These are phyloP conservation scores for Aspergillus sp. DNA, from an alignment of 2,329 filamentous ascomycete species.

Conservation along the genomic window DNA sequence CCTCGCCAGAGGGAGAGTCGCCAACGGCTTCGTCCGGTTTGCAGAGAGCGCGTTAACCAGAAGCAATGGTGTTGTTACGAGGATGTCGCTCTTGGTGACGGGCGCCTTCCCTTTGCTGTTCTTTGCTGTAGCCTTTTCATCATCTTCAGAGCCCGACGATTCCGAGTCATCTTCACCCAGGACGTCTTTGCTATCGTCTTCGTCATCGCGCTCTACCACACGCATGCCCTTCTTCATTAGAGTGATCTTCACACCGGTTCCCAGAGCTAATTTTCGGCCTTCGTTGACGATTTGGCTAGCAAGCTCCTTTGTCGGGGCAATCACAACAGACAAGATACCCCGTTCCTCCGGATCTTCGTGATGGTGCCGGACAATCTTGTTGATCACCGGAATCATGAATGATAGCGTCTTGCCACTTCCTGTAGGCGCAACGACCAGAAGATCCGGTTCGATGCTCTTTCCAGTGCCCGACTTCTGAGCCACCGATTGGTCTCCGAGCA, in stretches of 20 bases:
- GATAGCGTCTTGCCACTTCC: conserved; percentile 96
- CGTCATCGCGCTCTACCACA: conserved; percentile 55
- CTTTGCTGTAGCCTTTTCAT: conserved; percentile 27
- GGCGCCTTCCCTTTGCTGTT: conserved; percentile 43
- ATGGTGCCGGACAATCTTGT: conserved; percentile 64
- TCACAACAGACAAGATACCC: conserved; percentile 68
- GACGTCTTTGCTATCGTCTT: conserved; percentile 41
- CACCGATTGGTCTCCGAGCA: conserved; percentile 59
- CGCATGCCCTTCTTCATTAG: conserved; percentile 85
- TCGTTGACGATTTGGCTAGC: conserved; percentile 81
- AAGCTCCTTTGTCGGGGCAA: conserved; percentile 80
- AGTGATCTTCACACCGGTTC: conserved; percentile 76
- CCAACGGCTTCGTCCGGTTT: conserved; percentile 45
- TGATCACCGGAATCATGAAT: conserved; percentile 84
- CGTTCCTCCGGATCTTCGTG: conserved; percentile 55
- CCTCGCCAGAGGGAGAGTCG: conserved; percentile 66
- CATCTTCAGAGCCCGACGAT: conserved; percentile 43
- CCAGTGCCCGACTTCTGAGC: conserved; percentile 33
- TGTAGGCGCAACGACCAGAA: conserved; percentile 87
- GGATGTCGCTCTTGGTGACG: conserved; percentile 71
- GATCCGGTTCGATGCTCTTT: conserved; percentile 59
- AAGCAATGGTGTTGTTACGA: conserved; percentile 78
- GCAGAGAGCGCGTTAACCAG: conserved; percentile 72
- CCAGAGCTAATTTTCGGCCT: conserved; percentile 74
- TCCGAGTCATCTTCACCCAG: conserved; percentile 42